Evolutionary conservation across 2,329 filamentous ascomycete species (phyloP), one percentile per base, ranked within the genome.

Genomic region (Lojkania enalia): DNA sequence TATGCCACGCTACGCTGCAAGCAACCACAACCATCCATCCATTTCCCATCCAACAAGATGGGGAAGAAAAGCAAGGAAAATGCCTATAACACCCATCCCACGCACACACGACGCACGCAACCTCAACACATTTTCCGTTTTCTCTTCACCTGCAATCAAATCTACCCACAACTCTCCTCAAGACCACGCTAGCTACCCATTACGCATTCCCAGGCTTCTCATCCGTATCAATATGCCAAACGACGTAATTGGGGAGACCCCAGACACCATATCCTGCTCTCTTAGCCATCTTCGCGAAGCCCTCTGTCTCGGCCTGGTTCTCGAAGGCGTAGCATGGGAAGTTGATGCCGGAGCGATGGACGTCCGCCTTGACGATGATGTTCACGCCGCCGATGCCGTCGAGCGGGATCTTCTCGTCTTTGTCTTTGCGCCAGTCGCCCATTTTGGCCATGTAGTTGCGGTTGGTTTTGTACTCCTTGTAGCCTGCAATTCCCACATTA

Each of bases 241-340:
- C 92, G 39, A 99, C 86, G 69, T 99, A 99, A 71, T 99, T 99
- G 31, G 92, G 94, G 44, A 99, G 77, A 35, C 94, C 94, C 57
- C 90, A 82, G 19, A 99, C 94, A 63, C 89, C 81, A 69, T 96
- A 97, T 33, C 94, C 94, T 14, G 94, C 94, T 52, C 90, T 81
- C 76, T 95, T 96, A 48, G 94, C 94, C 94, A 99, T 99, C 71
- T 95, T 96, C 27, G 94, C 94, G 65, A 99, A 99, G 5, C 94
- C 94, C 74, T 99, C 94, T 3, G 94, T 99, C 73, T 99, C 94
- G 53, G 94, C 94, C 75, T 99, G 94, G 72, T 99, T 97, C 70
- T 99, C 94, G 68, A 99, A 99, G 2, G 94, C 82, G 64, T 99
- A 99, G 67, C 84, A 85, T 6, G 94, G 94, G 72, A 99, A 99